Conservation (phyloP, 2,329 filamentous ascomycete genomes). For the Botrytis deweyae region DNA sequence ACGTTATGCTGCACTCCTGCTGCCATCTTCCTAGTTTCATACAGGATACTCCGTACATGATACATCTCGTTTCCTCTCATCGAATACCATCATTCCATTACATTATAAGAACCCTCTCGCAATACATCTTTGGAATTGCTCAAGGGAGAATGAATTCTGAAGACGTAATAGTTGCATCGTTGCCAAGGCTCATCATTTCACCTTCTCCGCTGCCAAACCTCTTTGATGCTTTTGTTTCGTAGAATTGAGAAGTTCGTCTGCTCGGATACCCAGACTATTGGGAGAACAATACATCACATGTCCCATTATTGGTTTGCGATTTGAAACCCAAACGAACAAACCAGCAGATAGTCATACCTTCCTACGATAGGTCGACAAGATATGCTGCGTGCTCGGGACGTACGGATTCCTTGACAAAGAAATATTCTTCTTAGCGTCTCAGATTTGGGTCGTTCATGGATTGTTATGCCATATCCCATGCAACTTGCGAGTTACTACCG, state of each 20-base stretch:
- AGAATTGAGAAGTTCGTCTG: not conserved
- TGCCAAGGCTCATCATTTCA: conserved; percentile 11
- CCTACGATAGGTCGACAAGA: not conserved
- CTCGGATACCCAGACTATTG: not conserved
- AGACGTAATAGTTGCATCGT: conserved; percentile 21
- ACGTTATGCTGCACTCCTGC: not conserved
- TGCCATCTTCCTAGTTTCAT: not conserved
- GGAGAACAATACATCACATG: not conserved
- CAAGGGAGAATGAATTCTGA: not conserved
- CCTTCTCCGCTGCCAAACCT: conserved; percentile 17
- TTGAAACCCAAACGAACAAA: not conserved
- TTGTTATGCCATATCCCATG: not conserved
- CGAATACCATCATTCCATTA: conserved; percentile 20
- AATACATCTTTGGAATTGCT: not conserved
- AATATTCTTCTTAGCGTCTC: not conserved
- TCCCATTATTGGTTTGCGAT: not conserved
- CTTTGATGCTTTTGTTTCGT: not conserved
- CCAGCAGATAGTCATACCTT: too few species aligned
- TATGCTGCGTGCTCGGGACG: not conserved
- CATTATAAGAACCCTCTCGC: conserved; percentile 4
- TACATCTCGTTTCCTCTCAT: conserved; percentile 2
- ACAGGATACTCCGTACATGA: too few species aligned
- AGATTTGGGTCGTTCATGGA: not conserved
- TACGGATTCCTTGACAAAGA: conserved; percentile 18
- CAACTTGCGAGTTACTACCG: not conserved